A percentile compares a stretch with the other conserved stretches of the same genome.
These are phyloP conservation scores for Tulasnella sp. DNA, from an alignment of 768 basidiomycete genomes.

Conservation along the genomic window DNA sequence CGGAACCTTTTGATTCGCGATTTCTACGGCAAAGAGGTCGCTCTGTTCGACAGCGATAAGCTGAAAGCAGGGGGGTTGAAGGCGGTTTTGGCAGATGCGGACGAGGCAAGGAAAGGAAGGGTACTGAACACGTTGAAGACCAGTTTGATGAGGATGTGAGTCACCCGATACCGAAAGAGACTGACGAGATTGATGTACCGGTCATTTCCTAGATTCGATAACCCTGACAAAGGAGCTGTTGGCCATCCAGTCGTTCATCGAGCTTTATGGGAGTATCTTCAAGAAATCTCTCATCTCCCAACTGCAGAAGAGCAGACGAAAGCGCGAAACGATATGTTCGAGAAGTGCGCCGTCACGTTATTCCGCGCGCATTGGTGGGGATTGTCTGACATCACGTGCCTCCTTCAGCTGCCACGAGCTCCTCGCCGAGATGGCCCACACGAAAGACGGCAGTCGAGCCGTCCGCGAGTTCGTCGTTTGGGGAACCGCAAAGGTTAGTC, in stretches of 20 bases:
- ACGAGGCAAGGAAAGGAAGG: conserved; percentile 52
- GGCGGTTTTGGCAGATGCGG: conserved; percentile 48
- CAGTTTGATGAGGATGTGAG: conserved; percentile 60
- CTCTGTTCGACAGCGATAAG: conserved; percentile 47
- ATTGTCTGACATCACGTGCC: neutral
- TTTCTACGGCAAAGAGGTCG: conserved; percentile 83
- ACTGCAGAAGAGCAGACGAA: conserved; percentile 19
- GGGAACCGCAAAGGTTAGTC: conserved; percentile 64
- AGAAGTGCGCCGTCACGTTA: conserved; percentile 38
- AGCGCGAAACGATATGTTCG: conserved; percentile 66
- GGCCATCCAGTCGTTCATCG: conserved; percentile 83
- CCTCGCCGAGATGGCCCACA: conserved; percentile 88
- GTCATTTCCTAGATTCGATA: conserved; percentile 55
- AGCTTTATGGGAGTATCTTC: conserved; percentile 75
- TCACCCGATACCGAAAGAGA: no score
- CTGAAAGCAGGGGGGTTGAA: conserved; percentile 42
- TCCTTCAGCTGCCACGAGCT: conserved; percentile 60
- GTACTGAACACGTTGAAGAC: conserved; percentile 60
- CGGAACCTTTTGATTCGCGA: conserved; percentile 68
- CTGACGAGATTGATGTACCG: neutral
- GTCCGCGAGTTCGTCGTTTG: conserved; percentile 77
- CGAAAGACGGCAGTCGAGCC: conserved; percentile 77
- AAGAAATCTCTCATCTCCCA: conserved; percentile 39
- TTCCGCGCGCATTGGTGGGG: neutral
- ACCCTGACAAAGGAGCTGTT: conserved; percentile 80